Base-by-base conservation (phyloP, 306 rosid species). In the Hippophae tibetana region DNA sequence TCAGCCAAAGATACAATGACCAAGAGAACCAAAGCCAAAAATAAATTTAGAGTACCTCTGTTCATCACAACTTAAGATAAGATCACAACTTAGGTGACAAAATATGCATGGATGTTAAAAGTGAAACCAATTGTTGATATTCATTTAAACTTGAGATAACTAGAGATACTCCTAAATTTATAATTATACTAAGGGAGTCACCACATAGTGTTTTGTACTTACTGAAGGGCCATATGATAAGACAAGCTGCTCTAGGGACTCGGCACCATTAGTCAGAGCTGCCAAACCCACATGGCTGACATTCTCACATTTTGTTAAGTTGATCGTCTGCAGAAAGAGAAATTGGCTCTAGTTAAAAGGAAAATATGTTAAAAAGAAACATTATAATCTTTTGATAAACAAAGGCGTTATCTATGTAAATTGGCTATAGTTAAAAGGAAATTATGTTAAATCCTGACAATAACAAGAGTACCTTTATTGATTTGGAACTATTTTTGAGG, bases 261-360 rank as follows among this genome's bases (percentile, higher is more conserved):
- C 69, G 75, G 84, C 77, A 50, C 84, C 84, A 41, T 68, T 68
- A 59, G 70, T 75, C 56, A 86, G 71, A 66, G 82, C 69, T 63
- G 84, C 67, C 63, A 86, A 73, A 64, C 90, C 95, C 61, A 78
- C 58, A 45, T 81, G 86, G 64, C 76, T 61, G 43, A 83, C 58
- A 64, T 72, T 79, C 75, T 46, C 78, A 81, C 90, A 86, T 53
- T 78, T 67, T 44, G 86, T 70, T 79, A 83, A 52, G 77, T 83
- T 75, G 58, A 86, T 77, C 70, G 38, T 73, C 95, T 86, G 82
- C 7, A 12, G 54, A 60, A 60, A 57, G 45, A 31, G 57, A 67
- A 68, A 18, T 18, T 18, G 23, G 23, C 23, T 18, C 23, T 18
- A 18, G 23, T 18, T 18, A 18, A 18, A 18, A 18, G 23, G 23